Evolutionary conservation across 2,329 filamentous ascomycete genomes (phyloP).

Genomic region (Paraconiothyrium sp.): DNA sequence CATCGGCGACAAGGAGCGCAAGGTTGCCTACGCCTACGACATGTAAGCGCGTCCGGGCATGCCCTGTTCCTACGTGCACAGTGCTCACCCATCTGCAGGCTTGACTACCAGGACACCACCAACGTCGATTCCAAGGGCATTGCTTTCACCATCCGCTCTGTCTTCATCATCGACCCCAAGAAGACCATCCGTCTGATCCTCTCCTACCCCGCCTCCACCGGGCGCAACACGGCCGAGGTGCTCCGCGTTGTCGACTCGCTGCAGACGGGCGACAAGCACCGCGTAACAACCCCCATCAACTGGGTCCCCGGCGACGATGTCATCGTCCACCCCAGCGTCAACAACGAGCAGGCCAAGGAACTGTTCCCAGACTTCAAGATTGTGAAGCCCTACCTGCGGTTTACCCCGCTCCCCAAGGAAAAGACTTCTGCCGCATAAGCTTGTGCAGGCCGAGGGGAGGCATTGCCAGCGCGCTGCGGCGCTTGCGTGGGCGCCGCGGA

Average conservation of each 20-base stretch:
- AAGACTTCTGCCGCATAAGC: conserved; percentile 60
- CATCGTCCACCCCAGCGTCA: conserved; percentile 68
- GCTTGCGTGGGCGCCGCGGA: conserved; percentile 9
- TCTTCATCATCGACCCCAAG: conserved; percentile 72
- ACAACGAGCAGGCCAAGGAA: conserved; percentile 66
- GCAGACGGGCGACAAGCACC: conserved; percentile 68
- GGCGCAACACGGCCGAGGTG: conserved; percentile 64
- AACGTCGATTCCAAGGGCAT: conserved; percentile 66
- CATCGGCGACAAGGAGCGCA: conserved; percentile 63
- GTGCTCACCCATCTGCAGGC: conserved; percentile 43
- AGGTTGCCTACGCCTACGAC: conserved; percentile 62
- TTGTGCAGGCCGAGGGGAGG: conserved; percentile 12
- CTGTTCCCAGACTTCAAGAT: conserved; percentile 69
- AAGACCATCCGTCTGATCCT: conserved; percentile 71
- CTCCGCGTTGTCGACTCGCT: conserved; percentile 62
- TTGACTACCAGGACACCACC: conserved; percentile 65
- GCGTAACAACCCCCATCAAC: conserved; percentile 70
- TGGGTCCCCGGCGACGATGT: conserved; percentile 69
- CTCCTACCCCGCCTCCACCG: conserved; percentile 70
- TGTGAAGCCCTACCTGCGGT: conserved; percentile 70
- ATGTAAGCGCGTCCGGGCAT: conserved; percentile 51
- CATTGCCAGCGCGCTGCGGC: conserved; percentile 13
- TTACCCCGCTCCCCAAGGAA: conserved; percentile 68
- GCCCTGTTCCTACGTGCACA: conserved; percentile 18
- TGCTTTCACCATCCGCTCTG: conserved; percentile 71